A percentile compares a stretch with the other conserved stretches of the same genome.
Evolutionary conservation across 495 filamentous ascomycete genomes (phyloP).

Genomic region (Ramalina intermedia): DNA sequence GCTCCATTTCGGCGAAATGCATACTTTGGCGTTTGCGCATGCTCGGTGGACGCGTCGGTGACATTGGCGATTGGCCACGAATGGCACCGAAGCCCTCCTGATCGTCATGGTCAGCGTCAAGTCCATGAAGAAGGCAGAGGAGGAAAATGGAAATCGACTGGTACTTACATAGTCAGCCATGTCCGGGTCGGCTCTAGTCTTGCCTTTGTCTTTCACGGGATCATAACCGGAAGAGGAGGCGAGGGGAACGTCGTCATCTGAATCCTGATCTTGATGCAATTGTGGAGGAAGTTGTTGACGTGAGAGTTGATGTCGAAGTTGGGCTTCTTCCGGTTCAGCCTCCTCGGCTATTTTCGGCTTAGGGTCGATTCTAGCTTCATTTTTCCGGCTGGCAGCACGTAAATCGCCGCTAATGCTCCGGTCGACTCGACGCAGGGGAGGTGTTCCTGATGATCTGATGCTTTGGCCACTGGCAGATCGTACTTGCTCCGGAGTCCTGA

Average conservation of each 20-base stretch:
- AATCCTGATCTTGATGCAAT: background rate
- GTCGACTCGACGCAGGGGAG: constrained; percentile 55
- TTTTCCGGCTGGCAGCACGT: constrained; percentile 45
- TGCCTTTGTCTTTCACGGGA: constrained; percentile 74
- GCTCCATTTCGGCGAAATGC: constrained; percentile 78
- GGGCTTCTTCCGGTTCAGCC: constrained; percentile 11
- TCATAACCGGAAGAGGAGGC: constrained; percentile 52
- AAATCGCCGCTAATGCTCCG: constrained; percentile 69
- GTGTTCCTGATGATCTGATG: constrained; percentile 36
- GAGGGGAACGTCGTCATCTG: constrained; percentile 29
- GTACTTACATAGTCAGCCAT: constrained; percentile 87
- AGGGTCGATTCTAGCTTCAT: constrained; percentile 16
- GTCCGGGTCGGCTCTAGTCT: constrained; percentile 47
- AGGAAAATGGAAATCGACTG: constrained; percentile 5
- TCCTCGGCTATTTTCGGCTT: constrained; percentile 13
- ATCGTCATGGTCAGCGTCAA: constrained; percentile 5
- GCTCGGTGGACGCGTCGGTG: constrained; percentile 89
- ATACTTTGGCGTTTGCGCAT: constrained; percentile 91
- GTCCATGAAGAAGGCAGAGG: constrained; percentile 5
- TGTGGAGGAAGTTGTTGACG: too few relatives aligned
- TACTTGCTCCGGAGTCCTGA: constrained; percentile 40
- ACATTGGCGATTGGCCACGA: constrained; percentile 71
- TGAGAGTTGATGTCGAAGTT: constrained; percentile 2
- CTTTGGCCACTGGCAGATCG: constrained; percentile 47
- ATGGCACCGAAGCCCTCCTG: constrained; percentile 94